Evolutionary conservation across 768 basidiomycete species (phyloP), one percentile per base, ranked within the genome.

Genomic region (Boletus subparvulus): DNA sequence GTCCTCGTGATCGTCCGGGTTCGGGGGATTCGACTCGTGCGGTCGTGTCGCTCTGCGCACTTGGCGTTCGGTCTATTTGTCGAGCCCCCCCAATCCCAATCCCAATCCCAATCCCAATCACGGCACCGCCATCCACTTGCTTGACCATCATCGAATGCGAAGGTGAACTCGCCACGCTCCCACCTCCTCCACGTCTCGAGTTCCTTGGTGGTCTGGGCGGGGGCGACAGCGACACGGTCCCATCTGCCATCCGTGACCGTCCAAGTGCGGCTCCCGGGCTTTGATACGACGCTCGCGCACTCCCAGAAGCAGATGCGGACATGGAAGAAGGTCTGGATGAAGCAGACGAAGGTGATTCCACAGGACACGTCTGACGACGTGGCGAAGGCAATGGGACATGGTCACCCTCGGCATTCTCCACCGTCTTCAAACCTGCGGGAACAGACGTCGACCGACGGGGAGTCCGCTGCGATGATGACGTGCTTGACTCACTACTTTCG

Each of bases 321-420:
- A 69, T 65, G 0, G 77, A 80, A 8, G 79, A 80, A 56, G 85
- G 84, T 17, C 76, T 68, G 71, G 74, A 17, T 79, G 81, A 47
- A 14, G 21, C 36, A 40, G 46, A 13, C 9, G 59, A 58, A 37
- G 55, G 79, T 43, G 68, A 55, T 24, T 56, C 67, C 39, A 50
- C 56, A 36, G 40, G 40, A 59, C 48, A 55, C 10, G 52, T 56
- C 49, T 52, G 50, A 21, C 56, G 55, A 39, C 44, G 48, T 12
- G 67, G 54, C 13, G 58, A 57, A 26, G 60, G 60, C 37, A 60
- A 40, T 2, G 55, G 58, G 2, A 45, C n/a, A 24, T 12, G 16
- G 1, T 58, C 65, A n/a, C 12, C 3, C 36, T 64, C 58, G 12
- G 32, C 11, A 11, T 57, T 52, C 3, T 63, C 66, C 24, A 26